These are phyloP conservation scores for Aspergillus heteromorphus DNA, from an alignment of 495 filamentous ascomycete genomes.

Conservation along the genomic window DNA sequence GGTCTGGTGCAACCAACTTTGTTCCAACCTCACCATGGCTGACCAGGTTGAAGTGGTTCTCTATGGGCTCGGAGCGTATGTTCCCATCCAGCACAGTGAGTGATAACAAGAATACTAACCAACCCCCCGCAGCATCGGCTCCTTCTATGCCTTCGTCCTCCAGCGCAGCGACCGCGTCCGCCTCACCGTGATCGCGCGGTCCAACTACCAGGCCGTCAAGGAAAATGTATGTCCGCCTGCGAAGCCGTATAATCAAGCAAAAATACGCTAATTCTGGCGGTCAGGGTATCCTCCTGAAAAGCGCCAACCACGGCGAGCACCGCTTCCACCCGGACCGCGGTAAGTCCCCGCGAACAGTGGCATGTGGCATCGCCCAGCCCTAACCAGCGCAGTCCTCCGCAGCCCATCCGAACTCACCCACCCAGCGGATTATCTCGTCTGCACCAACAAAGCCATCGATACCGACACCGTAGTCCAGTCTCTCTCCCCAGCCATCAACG, in stretches of 20 bases:
- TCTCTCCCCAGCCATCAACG: slow-evolving; percentile 34
- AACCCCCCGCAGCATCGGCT: slow-evolving; percentile 38
- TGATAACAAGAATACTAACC: not conserved
- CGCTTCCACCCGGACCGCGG: slow-evolving; percentile 35
- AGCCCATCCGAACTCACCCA: slow-evolving; percentile 31
- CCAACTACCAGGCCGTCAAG: slow-evolving; percentile 45
- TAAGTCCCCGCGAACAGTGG: no score
- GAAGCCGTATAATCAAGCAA: not conserved
- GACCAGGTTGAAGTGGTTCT: slow-evolving; percentile 1
- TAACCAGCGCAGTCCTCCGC: slow-evolving; percentile 29
- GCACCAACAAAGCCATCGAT: slow-evolving; percentile 48
- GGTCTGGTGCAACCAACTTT: not conserved
- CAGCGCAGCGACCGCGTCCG: slow-evolving; percentile 34
- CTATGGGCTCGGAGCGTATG: slow-evolving; percentile 10
- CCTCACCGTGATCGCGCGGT: slow-evolving; percentile 48
- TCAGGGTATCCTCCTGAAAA: slow-evolving; percentile 42
- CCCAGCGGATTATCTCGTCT: slow-evolving; percentile 38
- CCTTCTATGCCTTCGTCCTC: slow-evolving; percentile 45
- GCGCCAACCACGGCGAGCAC: slow-evolving; percentile 43
- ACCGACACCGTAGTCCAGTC: slow-evolving; percentile 27
- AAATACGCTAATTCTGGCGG: not conserved
- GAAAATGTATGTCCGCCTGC: slow-evolving; percentile 24
- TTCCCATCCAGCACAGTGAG: not conserved
- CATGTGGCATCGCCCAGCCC: no score
- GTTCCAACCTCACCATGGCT: not conserved